Evolutionary conservation across 306 rosid species (phyloP), one percentile per base, ranked within the genome.

Genomic region (Cicer chorassanicum): DNA sequence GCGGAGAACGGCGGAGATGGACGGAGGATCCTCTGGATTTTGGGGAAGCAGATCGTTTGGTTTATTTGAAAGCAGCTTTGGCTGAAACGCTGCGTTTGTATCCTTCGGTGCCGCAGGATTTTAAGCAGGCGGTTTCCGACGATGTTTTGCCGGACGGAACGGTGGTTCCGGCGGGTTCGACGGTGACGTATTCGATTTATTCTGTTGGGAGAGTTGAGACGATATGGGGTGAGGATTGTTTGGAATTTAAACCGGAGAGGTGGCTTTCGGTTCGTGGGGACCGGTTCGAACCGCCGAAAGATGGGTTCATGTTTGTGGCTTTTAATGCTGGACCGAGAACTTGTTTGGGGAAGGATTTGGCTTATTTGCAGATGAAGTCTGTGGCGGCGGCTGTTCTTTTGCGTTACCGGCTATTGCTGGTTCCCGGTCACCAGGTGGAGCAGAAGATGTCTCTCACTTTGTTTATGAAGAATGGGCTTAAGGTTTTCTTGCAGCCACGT

Each of bases 281-380:
- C n/a, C 89, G 93, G 89, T 93, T 93, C 86, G 94, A 91, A 82
- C 85, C 86, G 51, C 96, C 94, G 0, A 88, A 87, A 57, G 92
- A 93, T 34, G 86, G 86, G 4, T 93, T 86, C 21, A 87, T 78
- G 82, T 93, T 93, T 7, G 86, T 93, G 71, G 98, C 98, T 38
- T 93, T 93, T 55, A 93, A 93, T 13, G 98, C 87, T 4, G 98
- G 98, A 64, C 98, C 98, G 70, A 93, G 98, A 65, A 91, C 84
- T 9, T 93, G 98, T 70, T 78, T 93, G 70, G 98, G 98, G 5
- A 93, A 93, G 86, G 97, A 93, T 83, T 71, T 93, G 82, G 98
- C 98, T 68, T 93, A 93, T 82, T 64, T 93, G 54, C 98, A 93
- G 65, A 93, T 93, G 98, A 91, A 91, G 62, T 93, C 98, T 0